Evolutionary conservation across 176 grass and related monocot species (phyloP), one percentile per base, ranked within the genome.

Genomic region (Cymbopogon citratus): DNA sequence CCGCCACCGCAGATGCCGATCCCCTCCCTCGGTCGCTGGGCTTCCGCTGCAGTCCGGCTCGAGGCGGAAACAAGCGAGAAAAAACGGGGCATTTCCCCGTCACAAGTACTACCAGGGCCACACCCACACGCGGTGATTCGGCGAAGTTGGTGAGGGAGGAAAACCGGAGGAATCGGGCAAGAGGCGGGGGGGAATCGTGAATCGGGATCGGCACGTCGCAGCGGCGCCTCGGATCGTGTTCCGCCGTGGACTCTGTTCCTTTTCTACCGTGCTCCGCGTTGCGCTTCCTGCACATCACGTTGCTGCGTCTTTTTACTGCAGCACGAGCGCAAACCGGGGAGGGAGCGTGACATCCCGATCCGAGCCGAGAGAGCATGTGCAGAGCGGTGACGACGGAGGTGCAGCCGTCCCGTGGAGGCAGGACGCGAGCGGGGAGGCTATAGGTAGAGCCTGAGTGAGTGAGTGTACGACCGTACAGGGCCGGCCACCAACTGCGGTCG

Each of bases 181-280:
- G 66, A n/a, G 36, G 36, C 66, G 31, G 39, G 16, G 66, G 34
- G 33, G 38, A 70, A 70, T 70, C 21, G 67, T 12, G 67, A 71
- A n/a, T 79, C 76, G 62, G 76, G 76, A 79, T 79, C 76, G 61
- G 26, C 60, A 66, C 40, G 76, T 65, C 60, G 76, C 75, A 12
- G 38, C 15, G 59, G 57, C 38, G 63, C 77, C 43, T 79, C 27
- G 77, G 77, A 79, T 79, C 76, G 40, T 7, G 76, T 0, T 56
- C 39, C 75, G 38, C 75, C 57, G 57, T 63, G 75, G 75, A 29
- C 57, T 60, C 24, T 15, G 6, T 12, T 12, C 43, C 41, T 28
- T 24, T 62, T 77, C 13, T 31, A 45, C 75, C 75, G 24, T 12
- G 59, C 59, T 38, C 49, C 19, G 28, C 52, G 19, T 23, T 35